These are phyloP conservation scores for Cyclostephanos tholiformis DNA, from an alignment of 108 stramenopile species.

Conservation along the genomic window DNA sequence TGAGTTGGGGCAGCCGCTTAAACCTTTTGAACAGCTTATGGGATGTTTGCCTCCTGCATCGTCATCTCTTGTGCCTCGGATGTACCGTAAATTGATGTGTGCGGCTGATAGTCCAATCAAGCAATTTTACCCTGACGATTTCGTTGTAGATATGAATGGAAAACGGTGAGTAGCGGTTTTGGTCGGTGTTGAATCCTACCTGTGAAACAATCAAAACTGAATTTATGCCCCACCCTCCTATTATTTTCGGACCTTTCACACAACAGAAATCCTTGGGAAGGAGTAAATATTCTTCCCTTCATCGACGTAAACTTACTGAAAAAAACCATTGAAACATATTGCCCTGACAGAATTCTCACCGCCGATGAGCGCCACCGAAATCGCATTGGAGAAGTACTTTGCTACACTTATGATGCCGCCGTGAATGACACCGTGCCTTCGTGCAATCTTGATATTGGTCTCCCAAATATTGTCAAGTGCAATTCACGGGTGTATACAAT, in stretches of 20 bases:
- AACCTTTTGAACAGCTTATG: conserved; percentile 96
- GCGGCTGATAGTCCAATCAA: conserved; percentile 85
- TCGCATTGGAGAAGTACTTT: conserved; percentile 68
- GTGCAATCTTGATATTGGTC: conserved; percentile 82
- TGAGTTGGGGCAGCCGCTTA: conserved; percentile 86
- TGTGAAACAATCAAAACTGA: background rate
- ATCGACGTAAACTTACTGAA: conserved; percentile 91
- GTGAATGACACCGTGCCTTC: conserved; percentile 75
- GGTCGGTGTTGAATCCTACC: background rate
- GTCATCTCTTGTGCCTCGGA: conserved; percentile 81
- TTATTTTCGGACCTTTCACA: background rate
- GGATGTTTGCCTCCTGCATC: conserved; percentile 95
- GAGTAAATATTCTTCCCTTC: conserved; percentile 97
- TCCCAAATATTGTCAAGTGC: conserved; percentile 81
- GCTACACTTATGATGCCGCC: conserved; percentile 80
- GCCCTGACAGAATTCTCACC: conserved; percentile 78
- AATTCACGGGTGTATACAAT: conserved; percentile 69
- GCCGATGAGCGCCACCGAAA: conserved; percentile 82
- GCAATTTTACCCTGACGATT: conserved; percentile 92
- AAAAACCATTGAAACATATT: conserved; percentile 71
- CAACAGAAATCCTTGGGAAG: conserved; percentile 96
- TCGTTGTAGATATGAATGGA: conserved; percentile 98
- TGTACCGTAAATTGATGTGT: conserved; percentile 89
- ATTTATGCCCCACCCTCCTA: background rate
- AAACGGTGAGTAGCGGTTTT: conserved; percentile 64